These are phyloP conservation scores for Nothophaeocryptopus gaeumannii DNA, from an alignment of 2,329 filamentous ascomycete species.

Conservation along the genomic window DNA sequence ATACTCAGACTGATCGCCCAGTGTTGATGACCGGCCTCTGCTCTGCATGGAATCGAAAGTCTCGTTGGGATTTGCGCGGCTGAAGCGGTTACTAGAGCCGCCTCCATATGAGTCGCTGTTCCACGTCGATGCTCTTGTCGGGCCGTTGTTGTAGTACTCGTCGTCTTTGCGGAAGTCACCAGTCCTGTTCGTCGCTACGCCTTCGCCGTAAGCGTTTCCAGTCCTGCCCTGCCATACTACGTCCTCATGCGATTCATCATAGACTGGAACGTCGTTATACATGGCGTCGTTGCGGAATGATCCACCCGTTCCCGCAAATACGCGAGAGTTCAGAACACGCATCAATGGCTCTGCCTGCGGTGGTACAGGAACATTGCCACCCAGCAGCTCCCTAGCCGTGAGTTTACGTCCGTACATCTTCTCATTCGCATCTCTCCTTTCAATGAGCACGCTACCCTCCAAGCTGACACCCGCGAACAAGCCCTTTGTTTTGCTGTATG, in stretches of 20 bases:
- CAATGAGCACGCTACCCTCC: slow-evolving; percentile 88
- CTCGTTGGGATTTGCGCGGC: slow-evolving; percentile 50
- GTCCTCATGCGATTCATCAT: slow-evolving; percentile 78
- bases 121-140: slow-evolving; percentile 68
- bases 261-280: slow-evolving; percentile 93
- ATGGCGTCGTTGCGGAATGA: slow-evolving; percentile 53
- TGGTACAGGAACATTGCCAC: slow-evolving; percentile 73
- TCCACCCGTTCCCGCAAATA: slow-evolving; percentile 68
- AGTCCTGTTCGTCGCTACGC: slow-evolving; percentile 52
- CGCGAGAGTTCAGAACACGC: slow-evolving; percentile 76
- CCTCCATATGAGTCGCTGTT: slow-evolving; percentile 70
- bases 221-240: slow-evolving; percentile 77
- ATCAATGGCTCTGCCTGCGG: slow-evolving; percentile 81
- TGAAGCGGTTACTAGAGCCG: slow-evolving; percentile 15
- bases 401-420: slow-evolving; percentile 85
- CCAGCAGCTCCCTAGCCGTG: slow-evolving; percentile 78
- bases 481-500: slow-evolving; percentile 97
- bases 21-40: slow-evolving; percentile 38
- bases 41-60: slow-evolving; percentile 46
- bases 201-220: slow-evolving; percentile 69
- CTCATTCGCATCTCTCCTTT: slow-evolving; percentile 93
- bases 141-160: slow-evolving; percentile 52
- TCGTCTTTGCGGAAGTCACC: slow-evolving; percentile 39
- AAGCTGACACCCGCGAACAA: slow-evolving; percentile 93
- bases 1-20: slow-evolving; percentile 49